Base-by-base conservation (phyloP, 208 protist genomes). In the Borovskyia barvae region DNA sequence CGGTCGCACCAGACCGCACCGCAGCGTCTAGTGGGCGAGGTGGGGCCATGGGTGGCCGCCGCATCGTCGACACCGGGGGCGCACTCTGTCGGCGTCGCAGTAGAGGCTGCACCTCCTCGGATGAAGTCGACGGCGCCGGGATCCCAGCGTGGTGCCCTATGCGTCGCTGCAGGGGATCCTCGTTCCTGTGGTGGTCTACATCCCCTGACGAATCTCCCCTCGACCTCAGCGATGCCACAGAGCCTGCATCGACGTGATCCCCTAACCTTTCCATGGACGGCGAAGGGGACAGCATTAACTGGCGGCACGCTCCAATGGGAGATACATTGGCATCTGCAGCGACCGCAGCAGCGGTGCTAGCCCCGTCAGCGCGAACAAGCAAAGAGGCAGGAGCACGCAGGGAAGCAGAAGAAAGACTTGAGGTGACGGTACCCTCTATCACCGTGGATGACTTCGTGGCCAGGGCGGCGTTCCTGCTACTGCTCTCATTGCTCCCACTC, bases 21-120 rank as follows among this genome's bases (percentile, higher is more conserved):
- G 9, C 7, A 2, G 20, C 2, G 40, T 45, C 46, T 22, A 35
- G 20, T 0, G 17, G 35, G 2, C 49, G 49, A 1, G 30, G 3
- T 6, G 66, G 58, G 11, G 52, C 65, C 54, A 70, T 70, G 22
- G 64, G 64, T 24, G 64, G 64, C 1, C 64, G 64, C 3, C 54
- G 47, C 64, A 70, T 70, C 24, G 54, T 70, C 12, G 64, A 55
- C 36, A 70, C 64, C 1, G 64, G 64, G 20, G 54, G 46, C 0
- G 64, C 53, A 20, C 65, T 72, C 32, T 11, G 24, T n/a, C 65
- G 66, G 0, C 50, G 66, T 5, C 51, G 57, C 45, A 56, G 39
- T 29, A 45, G 29, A 14, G 57, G 15, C 11, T 69, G 59, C 49
- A 59, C 17, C 61, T 51, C 33, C 28, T 51, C 33, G 46, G 70